A percentile compares a stretch with the other conserved stretches of the same genome.
Conservation (phyloP, 257 asterid species). For the Salvia miltiorrhiza region DNA sequence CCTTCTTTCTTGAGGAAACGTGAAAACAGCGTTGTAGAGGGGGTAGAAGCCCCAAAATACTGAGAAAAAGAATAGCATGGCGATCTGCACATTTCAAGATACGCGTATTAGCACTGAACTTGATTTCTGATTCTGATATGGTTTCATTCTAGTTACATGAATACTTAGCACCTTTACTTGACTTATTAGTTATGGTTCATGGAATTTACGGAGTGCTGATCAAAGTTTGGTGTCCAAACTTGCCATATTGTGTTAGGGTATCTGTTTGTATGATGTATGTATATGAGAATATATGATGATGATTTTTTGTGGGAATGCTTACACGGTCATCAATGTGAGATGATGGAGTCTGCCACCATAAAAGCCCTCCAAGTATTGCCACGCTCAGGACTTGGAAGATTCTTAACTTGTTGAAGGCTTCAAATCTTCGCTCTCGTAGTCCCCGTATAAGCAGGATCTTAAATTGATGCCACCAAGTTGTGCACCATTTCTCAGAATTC, state of each 20-base stretch:
- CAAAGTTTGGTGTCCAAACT: not conserved
- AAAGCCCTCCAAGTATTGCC: slow-evolving; percentile 86
- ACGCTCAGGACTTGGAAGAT: slow-evolving; percentile 94
- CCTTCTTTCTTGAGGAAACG: slow-evolving; percentile 90
- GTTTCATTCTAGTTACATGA: not conserved
- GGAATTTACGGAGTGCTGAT: not conserved
- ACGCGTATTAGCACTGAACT: slow-evolving; percentile 18
- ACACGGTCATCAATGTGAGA: slow-evolving; percentile 95
- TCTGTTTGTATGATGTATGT: not conserved
- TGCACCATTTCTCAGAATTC: slow-evolving; percentile 75
- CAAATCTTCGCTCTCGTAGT: slow-evolving; percentile 79
- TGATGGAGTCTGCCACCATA: slow-evolving; percentile 96
- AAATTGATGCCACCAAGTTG: slow-evolving; percentile 86
- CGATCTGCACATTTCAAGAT: slow-evolving; percentile 56
- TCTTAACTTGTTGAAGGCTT: slow-evolving; percentile 77
- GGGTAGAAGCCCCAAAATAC: slow-evolving; percentile 99
- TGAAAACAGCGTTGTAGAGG: slow-evolving; percentile 93
- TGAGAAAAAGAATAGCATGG: slow-evolving; percentile 89
- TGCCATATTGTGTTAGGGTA: not conserved
- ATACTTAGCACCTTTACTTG: not conserved
- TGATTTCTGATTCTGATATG: not conserved
- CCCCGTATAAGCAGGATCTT: slow-evolving; percentile 79
- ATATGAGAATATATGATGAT: not conserved
- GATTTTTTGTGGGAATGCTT: slow-evolving; percentile 34
- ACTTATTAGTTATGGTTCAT: not conserved